phyloP scores from a whole-genome alignment of 306 rosid genomes.

The Boehmeria nivea region DNA sequence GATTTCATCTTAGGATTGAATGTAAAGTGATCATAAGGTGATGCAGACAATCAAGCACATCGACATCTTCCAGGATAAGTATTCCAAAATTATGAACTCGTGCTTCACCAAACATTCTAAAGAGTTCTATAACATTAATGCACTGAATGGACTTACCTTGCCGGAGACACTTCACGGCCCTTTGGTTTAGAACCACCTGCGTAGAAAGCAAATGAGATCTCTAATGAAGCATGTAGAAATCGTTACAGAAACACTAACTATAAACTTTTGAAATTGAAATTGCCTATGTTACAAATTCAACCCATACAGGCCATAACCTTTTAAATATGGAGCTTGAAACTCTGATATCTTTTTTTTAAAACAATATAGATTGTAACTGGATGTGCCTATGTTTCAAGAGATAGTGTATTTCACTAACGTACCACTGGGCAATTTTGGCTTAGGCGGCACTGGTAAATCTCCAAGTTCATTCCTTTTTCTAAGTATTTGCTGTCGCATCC shows the following conservation, averaged over 20 bases:
- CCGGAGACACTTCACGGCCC: conserved; percentile 26
- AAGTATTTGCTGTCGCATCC: conserved; percentile 85
- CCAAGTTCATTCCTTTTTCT: conserved; percentile 69
- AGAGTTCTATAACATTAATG: not conserved
- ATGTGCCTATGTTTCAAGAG: too few relatives aligned
- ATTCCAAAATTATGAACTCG: not conserved
- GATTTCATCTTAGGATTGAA: not conserved
- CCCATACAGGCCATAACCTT: not conserved
- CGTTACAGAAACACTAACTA: conserved; percentile 7
- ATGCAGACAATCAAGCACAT: not conserved
- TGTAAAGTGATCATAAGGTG: not conserved
- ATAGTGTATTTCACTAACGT: conserved; percentile 10
- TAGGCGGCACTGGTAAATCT: conserved; percentile 53
- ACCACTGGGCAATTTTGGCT: conserved; percentile 59
- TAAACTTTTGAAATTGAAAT: conserved; percentile 9
- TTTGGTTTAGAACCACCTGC: conserved; percentile 64
- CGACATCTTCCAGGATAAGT: not conserved
- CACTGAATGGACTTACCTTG: conserved; percentile 39
- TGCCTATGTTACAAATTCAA: too few relatives aligned
- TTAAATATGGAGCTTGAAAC: not conserved
- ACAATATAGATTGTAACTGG: not conserved
- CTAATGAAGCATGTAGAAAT: conserved; percentile 4
- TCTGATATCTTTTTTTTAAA: not conserved
- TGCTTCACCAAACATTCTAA: too few relatives aligned
- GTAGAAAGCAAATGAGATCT: conserved; percentile 24